phyloP scores from a whole-genome alignment of 495 filamentous ascomycete genomes.

The Annulohypoxylon stygium region DNA sequence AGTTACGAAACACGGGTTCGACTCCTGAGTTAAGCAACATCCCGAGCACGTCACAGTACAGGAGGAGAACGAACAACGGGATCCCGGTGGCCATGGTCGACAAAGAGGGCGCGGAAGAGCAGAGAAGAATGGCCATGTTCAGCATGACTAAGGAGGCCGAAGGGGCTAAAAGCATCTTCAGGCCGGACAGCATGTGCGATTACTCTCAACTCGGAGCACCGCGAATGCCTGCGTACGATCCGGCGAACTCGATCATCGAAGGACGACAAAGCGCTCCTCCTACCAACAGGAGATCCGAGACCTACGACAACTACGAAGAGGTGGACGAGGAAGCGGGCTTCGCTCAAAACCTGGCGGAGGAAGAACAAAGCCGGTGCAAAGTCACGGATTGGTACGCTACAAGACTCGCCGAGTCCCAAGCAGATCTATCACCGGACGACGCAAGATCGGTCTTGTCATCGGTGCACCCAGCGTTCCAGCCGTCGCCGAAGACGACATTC shows the following conservation, averaged over 20 bases:
- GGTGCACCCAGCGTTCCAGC: constrained; percentile 51
- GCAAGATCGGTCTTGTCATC: constrained; percentile 42
- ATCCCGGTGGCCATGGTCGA: constrained; percentile 47
- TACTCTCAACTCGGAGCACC: constrained; percentile 20
- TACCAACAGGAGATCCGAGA: not conserved
- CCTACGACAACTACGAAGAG: constrained; percentile 23
- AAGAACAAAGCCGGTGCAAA: constrained; percentile 33
- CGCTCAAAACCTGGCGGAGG: constrained; percentile 27
- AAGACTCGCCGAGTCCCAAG: constrained; percentile 9
- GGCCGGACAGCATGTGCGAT: constrained; percentile 43
- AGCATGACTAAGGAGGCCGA: constrained; percentile 1
- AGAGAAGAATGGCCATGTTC: constrained; percentile 31
- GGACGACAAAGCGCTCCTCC: not conserved
- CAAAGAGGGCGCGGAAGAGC: constrained; percentile 37
- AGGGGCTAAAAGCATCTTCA: constrained; percentile 35
- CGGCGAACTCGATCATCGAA: not conserved
- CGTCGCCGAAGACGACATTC: not conserved
- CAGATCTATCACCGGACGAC: constrained; percentile 21
- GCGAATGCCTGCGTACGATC: constrained; percentile 2
- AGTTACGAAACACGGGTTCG: constrained; percentile 30
- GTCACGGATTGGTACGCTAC: constrained; percentile 46
- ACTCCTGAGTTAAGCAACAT: constrained; percentile 27
- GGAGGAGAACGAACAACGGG: constrained; percentile 44
- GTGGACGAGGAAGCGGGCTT: constrained; percentile 20
- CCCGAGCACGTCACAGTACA: not conserved